Evolutionary conservation across 495 filamentous ascomycete species (phyloP), one percentile per base, ranked within the genome.

Genomic region (Penicillium lagena): DNA sequence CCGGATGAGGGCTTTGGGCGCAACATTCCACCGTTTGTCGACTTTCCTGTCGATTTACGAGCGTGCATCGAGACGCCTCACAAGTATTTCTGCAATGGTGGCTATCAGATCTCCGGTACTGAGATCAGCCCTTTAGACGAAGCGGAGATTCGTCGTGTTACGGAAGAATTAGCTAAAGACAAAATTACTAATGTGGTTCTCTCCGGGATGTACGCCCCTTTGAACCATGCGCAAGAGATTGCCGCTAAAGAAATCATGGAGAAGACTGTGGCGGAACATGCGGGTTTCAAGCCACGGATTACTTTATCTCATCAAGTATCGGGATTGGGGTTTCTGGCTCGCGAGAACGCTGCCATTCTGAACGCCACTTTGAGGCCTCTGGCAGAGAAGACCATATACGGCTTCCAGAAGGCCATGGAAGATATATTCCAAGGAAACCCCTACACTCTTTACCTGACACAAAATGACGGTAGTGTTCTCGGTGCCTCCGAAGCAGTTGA

Each of bases 161-260:
- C 47, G 0, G 14, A 28, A 8, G 32, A 51, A n/a, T 29, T 59
- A 11, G 32, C 42, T 6, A 35, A 37, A 1, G 38, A 44, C 6
- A 45, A 51, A 13, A 30, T 81, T 50, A 62, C 46, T 7, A 68
- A 59, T 14, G 52, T 83, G n/a, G 78, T 81, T 0, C 56, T 82
- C 12, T 75, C 71, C 17, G 79, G 78, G 5, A 66, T 81, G 43
- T 83, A 79, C 52, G 71, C 72, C 8, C 79, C 78, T 0, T 75
- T 82, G 32, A 76, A 81, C 49, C 27, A 49, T 31, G 1, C 17
- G 0, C 56, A 59, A 12, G 53, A 59, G 30, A 31, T 31, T 7
- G 31, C 27, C 5, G 56, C 47, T 4, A 37, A 39, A 12, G 39
- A 51, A 12, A 43, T 58, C 13, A 17, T 56, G 5, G 17, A 45